Base-by-base conservation (phyloP, 192 early-diverging fungal genomes). In the Rhizophagus clarus region DNA sequence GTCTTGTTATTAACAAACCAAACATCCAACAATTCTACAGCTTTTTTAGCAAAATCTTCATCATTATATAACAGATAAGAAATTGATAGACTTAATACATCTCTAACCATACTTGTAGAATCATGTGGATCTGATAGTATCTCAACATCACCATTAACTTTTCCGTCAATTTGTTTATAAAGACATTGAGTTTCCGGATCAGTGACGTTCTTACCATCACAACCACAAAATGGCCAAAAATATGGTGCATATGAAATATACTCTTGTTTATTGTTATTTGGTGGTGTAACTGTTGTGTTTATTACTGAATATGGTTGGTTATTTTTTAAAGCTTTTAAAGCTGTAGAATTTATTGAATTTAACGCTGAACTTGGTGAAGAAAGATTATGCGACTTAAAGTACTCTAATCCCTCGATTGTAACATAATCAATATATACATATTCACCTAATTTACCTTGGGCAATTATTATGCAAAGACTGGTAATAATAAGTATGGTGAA, bases 191-290 rank as follows among this genome's bases (percentile, higher is more conserved):
- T 74, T 47, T 42, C 14, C 3, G 45, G 49, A 51, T 74, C 49
- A 15, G 40, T 26, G 15, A 74, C 49, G 14, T 60, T 47, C 60
- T 12, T 17, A 20, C 61, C 31, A 42, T 12, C 49, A 31, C n/a
- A n/a, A n/a, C 14, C 12, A 56, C 73, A 74, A 28, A 47, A 12
- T 74, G 73, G 32, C n/a, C 40, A 42, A n/a, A 26, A 56, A 20
- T 74, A 74, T 20, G 73, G 73, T 31, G 73, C 73, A 37, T 47
- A 74, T 74, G 73, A 74, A 34, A 49, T 22, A 34, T 60, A 74
- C n/a, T 56, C 47, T 14, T 51, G 72, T 56, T 60, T n/a, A 74
- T 74, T 29, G 20, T 28, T 28, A 45, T 74, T 56, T 49, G 72
- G 72, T 29, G 72, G 72, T 10, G 28, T 24, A 11, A 31, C 49